Evolutionary conservation across 352 stramenopile species (phyloP).

Genomic region (Globisporangium okanoganense): DNA sequence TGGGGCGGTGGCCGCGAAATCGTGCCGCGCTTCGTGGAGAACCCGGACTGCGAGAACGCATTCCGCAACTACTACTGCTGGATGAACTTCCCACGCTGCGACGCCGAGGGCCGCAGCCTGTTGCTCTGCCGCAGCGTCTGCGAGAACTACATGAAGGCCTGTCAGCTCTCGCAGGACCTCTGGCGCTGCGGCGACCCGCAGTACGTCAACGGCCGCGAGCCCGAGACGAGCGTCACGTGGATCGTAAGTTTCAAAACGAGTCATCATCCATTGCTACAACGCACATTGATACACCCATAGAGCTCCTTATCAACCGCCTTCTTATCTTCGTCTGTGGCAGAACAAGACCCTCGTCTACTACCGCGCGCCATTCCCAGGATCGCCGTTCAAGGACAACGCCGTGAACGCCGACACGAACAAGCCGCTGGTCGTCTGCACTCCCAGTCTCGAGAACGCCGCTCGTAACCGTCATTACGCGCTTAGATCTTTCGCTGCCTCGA

Average conservation of each 20-base stretch:
- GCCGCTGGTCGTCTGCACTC: constrained; percentile 74
- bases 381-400: constrained; percentile 72
- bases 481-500: background rate
- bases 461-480: background rate
- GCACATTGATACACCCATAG: background rate
- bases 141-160: constrained; percentile 89
- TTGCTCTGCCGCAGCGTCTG: constrained; percentile 87
- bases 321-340: constrained; percentile 23
- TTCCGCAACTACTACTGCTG: constrained; percentile 90
- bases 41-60: constrained; percentile 87
- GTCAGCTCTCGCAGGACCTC: constrained; percentile 77
- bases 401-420: constrained; percentile 71
- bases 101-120: constrained; percentile 74
- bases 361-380: constrained; percentile 70
- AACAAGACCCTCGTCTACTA: constrained; percentile 73
- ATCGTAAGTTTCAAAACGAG: constrained; percentile 36
- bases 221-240: constrained; percentile 64
- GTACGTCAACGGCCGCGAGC: constrained; percentile 60
- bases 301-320: background rate
- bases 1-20: constrained; percentile 53
- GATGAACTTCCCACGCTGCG: constrained; percentile 90
- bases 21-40: constrained; percentile 77
- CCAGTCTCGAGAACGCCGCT: constrained; percentile 68
- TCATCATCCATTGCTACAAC: constrained; percentile 9
- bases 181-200: constrained; percentile 83